Evolutionary conservation across 2,329 filamentous ascomycete species (phyloP).

Genomic region (Sodiomyces alkalinus): DNA sequence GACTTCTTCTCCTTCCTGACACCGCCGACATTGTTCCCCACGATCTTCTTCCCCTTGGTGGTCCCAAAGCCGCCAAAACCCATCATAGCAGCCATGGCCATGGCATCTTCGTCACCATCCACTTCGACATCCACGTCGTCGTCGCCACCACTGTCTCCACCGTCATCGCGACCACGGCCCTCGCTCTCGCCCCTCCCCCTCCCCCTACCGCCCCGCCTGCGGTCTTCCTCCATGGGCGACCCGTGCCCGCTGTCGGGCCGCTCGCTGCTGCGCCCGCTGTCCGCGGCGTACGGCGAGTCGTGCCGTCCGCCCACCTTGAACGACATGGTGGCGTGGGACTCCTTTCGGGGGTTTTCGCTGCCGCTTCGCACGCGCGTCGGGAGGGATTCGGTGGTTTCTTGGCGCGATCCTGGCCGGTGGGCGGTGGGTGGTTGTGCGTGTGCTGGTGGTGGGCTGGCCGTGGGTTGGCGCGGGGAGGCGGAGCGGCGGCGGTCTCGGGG

Average conservation of each 20-base stretch:
- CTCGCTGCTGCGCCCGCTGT: conserved; percentile 9
- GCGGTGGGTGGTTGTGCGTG: too few species aligned
- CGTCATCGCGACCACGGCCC: too few species aligned
- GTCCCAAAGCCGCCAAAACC: conserved; percentile 75
- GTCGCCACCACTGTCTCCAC: too few species aligned
- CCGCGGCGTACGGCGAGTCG: conserved; percentile 11
- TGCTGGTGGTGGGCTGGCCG: conserved; percentile 10
- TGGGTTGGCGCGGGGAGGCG: conserved; percentile 16
- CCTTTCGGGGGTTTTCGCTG: conserved; percentile 8
- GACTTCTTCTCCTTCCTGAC: conserved; percentile 88
- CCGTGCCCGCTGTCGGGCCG: conserved; percentile 7
- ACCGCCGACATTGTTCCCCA: conserved; percentile 70
- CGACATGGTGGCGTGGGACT: conserved; percentile 15
- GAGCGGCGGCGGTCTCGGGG: conserved; percentile 18
- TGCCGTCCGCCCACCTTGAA: conserved; percentile 19
- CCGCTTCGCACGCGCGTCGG: conserved; percentile 14
- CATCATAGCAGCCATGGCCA: conserved; percentile 72
- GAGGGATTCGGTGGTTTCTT: conserved; percentile 13
- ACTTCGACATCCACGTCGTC: conserved; percentile 34
- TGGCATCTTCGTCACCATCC: conserved; percentile 51
- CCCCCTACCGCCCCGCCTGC: conserved; percentile 7
- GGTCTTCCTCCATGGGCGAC: conserved; percentile 16
- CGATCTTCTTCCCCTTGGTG: conserved; percentile 80
- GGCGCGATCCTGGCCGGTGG: conserved; percentile 4
- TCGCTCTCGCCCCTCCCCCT: conserved; percentile 3